Base-by-base conservation (phyloP, 2,329 filamentous ascomycete species). In the Graphiopsis chlorocephala region DNA sequence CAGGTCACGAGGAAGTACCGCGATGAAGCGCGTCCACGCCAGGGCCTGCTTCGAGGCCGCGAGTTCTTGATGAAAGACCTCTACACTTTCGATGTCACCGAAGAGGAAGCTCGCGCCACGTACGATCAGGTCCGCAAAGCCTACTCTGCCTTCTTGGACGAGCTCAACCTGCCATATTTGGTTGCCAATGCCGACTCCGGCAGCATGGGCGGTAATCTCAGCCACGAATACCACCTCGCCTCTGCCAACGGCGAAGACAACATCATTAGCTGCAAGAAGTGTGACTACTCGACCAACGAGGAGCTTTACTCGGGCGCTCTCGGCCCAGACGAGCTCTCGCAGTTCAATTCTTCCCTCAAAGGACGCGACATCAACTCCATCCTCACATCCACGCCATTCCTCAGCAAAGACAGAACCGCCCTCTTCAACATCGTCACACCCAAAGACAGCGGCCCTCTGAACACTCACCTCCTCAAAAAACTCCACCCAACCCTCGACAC, bases 51-150 rank as follows among this genome's bases (percentile, higher is more conserved):
- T 10, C 88, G 95, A 11, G 90, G 92, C 0, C 88, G 93, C 67
- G 95, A 99, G 73, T 99, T 99, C 72, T 80, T 92, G 70, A 99
- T 99, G 95, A 99, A 99, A 78, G 95, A 99, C 76, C 84, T 99
- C 0, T 99, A 99, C 76, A 97, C 93, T 0, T 99, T 99, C 73
- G 95, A 99, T 73, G 80, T 84, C 38, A 89, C 84, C 4, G 75
- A 82, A 0, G 79, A 85, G 28, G 80, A 85, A n/a, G 94, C 94
- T 1, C 80, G 93, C n/a, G 79, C 85, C 58, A 97, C 94, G 0
- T 99, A 99, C 71, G 78, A 86, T 7, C 80, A 88, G 48, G 92
- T 97, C 2, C 86, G 90, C 58, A 76, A 77, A 42, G 90, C 90
- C 1, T 99, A 99, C 75, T 83, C 82, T 14, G 83, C 83, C 20